These are phyloP conservation scores for Chlamydomonas reinhardtii DNA, from an alignment of 163 green algal genomes.

Conservation along the genomic window DNA sequence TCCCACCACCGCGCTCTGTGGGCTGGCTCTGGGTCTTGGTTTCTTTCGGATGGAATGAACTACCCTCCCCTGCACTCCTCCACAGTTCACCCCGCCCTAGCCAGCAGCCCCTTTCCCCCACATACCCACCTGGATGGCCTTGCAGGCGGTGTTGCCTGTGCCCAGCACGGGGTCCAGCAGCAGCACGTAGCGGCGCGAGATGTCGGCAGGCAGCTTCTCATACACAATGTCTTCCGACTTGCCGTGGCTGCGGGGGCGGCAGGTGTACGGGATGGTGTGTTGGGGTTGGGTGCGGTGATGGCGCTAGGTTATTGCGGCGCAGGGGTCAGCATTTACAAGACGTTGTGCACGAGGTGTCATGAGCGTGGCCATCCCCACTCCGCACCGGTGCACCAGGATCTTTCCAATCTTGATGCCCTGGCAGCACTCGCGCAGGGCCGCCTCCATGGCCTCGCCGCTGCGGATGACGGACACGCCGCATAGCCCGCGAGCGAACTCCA, in stretches of 20 bases:
- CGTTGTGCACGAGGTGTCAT: too few species aligned
- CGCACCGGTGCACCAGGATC: conserved; percentile 73
- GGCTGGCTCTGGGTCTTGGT: too few species aligned
- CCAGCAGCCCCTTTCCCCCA: background rate
- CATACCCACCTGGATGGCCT: conserved; percentile 70
- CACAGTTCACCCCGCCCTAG: too few species aligned
- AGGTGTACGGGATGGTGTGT: background rate
- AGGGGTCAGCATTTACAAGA: too few species aligned
- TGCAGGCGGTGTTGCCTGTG: conserved; percentile 85
- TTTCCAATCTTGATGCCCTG: conserved; percentile 98
- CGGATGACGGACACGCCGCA: conserved; percentile 98
- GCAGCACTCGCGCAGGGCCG: conserved; percentile 95
- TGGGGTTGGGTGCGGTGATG: background rate
- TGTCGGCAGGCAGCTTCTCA: conserved; percentile 94
- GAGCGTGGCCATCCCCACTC: too few species aligned
- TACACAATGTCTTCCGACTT: conserved; percentile 83
- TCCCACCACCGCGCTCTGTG: too few species aligned
- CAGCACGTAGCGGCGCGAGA: conserved; percentile 92
- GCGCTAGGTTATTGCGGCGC: too few species aligned
- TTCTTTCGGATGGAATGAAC: too few species aligned
- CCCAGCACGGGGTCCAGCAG: conserved; percentile 98
- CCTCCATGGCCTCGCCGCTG: conserved; percentile 98
- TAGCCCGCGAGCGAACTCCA: conserved; percentile 95
- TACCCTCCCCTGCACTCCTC: too few species aligned
- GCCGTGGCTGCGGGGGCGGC: conserved; percentile 18